A percentile compares a stretch with the other conserved stretches of the same genome.
These are phyloP conservation scores for Clitopilus hobsonii DNA, from an alignment of 768 basidiomycete species.

Conservation along the genomic window DNA sequence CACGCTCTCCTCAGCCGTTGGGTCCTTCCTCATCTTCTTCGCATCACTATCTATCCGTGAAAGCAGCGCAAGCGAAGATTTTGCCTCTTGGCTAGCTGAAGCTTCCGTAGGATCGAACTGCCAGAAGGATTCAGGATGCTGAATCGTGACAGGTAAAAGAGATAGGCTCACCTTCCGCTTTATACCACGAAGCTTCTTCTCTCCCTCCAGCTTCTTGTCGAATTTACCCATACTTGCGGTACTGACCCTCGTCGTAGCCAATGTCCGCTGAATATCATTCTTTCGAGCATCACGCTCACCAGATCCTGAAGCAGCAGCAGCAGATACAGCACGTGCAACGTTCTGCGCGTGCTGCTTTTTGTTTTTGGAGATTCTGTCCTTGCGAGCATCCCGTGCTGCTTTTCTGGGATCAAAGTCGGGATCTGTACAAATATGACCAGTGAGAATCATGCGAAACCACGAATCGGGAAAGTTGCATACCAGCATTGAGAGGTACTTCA, in stretches of 20 bases:
- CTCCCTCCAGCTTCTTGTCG: slow-evolving; percentile 86
- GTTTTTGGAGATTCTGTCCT: slow-evolving; percentile 81
- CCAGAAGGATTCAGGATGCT: neutral
- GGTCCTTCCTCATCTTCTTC: slow-evolving; percentile 54
- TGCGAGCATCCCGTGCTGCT: slow-evolving; percentile 72
- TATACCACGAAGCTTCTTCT: slow-evolving; percentile 80
- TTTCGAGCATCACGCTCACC: slow-evolving; percentile 49
- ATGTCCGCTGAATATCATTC: slow-evolving; percentile 66
- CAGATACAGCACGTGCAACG: slow-evolving; percentile 42
- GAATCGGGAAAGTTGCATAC: slow-evolving; percentile 37
- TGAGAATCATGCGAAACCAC: neutral
- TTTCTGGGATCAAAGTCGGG: slow-evolving; percentile 77
- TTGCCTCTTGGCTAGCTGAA: slow-evolving; percentile 61
- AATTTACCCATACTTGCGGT: slow-evolving; percentile 97
- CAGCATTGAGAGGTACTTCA: slow-evolving; percentile 83
- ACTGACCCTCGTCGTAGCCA: slow-evolving; percentile 72
- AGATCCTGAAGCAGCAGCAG: neutral
- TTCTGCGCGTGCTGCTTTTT: slow-evolving; percentile 73
- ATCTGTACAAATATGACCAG: slow-evolving; percentile 38
- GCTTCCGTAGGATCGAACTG: slow-evolving; percentile 86
- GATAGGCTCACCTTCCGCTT: slow-evolving; percentile 78
- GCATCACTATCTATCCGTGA: slow-evolving; percentile 69
- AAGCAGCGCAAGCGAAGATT: slow-evolving; percentile 69
- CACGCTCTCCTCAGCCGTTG: slow-evolving; percentile 41
- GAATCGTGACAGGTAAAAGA: neutral